Percentiles rank a stretch among this genome's conserved stretches.
Conservation (phyloP, 495 filamentous ascomycete genomes). For the Parachaetomium inaequale region DNA sequence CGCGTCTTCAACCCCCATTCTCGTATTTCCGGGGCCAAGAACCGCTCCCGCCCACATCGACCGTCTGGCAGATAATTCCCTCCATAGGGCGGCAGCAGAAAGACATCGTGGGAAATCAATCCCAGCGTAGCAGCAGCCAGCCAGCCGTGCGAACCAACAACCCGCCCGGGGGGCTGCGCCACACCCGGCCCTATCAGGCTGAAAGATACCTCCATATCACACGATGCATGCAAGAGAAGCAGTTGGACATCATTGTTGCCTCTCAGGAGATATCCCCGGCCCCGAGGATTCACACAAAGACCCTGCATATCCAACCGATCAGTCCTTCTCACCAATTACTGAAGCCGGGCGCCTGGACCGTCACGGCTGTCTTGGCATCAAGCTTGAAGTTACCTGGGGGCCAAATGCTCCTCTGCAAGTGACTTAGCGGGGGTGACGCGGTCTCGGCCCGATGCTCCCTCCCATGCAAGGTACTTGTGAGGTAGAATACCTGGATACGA, state of each 20-base stretch:
- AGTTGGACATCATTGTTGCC: background rate
- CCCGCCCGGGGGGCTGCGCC: background rate
- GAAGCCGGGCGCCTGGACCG: background rate
- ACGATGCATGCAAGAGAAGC: background rate
- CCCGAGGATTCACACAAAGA: background rate
- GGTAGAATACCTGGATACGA: too few relatives aligned
- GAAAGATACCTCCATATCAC: background rate
- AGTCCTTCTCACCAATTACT: background rate
- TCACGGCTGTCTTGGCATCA: background rate
- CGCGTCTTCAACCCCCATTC: background rate
- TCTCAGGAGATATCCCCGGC: background rate
- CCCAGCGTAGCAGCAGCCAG: too few relatives aligned
- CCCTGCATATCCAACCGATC: background rate
- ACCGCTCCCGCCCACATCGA: background rate
- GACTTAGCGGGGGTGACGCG: too few relatives aligned
- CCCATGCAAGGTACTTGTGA: too few relatives aligned
- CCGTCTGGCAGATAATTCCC: background rate
- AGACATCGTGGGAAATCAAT: too few relatives aligned
- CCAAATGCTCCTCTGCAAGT: too few relatives aligned
- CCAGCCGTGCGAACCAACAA: background rate
- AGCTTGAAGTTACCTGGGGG: background rate
- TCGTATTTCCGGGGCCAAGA: background rate
- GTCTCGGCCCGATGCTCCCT: too few relatives aligned
- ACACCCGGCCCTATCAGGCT: background rate
- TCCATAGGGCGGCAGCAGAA: background rate